These are phyloP conservation scores for Jaltomata sinuosa DNA, from an alignment of 257 asterid species.

Conservation along the genomic window DNA sequence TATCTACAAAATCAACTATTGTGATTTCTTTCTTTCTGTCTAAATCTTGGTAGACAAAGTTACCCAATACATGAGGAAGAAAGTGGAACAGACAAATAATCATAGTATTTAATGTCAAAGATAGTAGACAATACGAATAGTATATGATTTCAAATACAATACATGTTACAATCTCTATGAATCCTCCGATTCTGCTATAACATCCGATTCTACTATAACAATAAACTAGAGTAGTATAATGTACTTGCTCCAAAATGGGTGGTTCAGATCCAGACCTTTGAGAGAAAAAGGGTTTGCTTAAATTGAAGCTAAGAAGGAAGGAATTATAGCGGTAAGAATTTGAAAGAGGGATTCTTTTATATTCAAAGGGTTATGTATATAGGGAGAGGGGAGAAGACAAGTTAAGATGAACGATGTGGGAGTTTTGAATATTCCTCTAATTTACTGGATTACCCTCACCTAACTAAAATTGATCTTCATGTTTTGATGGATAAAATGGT, in stretches of 20 bases:
- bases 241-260: too few relatives aligned
- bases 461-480: neutral
- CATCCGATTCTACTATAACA: too few relatives aligned
- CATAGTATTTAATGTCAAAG: too few relatives aligned
- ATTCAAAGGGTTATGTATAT: slow-evolving; percentile 10
- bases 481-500: neutral
- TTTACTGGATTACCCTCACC: neutral
- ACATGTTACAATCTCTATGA: too few relatives aligned
- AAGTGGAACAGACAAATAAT: too few relatives aligned
- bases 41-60: too few relatives aligned
- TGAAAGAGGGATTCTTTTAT: slow-evolving; percentile 26
- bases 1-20: too few relatives aligned
- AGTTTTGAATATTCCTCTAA: neutral
- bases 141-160: too few relatives aligned
- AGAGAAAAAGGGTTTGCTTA: slow-evolving; percentile 19
- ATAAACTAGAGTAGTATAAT: too few relatives aligned
- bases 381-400: neutral
- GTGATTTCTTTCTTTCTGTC: too few relatives aligned
- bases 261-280: neutral
- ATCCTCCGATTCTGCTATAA: too few relatives aligned
- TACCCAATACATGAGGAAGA: too few relatives aligned
- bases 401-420: neutral
- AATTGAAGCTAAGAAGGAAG: neutral
- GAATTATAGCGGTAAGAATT: slow-evolving; percentile 32
- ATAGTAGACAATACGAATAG: neutral